These are phyloP conservation scores for Epipyxis sp. DNA, from an alignment of 108 stramenopile genomes.

Conservation along the genomic window DNA sequence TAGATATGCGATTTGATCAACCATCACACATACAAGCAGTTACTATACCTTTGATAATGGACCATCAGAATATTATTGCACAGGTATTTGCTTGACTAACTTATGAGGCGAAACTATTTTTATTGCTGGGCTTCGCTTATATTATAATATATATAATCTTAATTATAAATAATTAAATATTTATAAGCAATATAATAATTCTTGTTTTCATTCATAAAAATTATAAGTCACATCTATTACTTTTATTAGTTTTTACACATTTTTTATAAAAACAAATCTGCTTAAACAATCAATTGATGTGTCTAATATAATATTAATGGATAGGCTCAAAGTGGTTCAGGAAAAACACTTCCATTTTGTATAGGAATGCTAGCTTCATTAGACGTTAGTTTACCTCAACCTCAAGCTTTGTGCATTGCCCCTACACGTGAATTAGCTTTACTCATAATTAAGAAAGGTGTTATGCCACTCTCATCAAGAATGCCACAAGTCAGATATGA, in stretches of 20 bases:
- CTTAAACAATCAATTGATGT: too few species aligned
- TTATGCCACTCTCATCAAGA: constrained; percentile 53
- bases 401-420: constrained; percentile 81
- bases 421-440: constrained; percentile 87
- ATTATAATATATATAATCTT: too few species aligned
- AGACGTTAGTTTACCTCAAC: constrained; percentile 65
- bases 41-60: constrained; percentile 81
- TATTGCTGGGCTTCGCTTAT: too few species aligned
- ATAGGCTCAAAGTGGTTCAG: constrained; percentile 84
- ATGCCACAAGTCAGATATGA: constrained; percentile 2
- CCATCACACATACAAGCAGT: constrained; percentile 93
- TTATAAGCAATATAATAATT: too few species aligned
- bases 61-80: constrained; percentile 79
- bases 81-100: too few species aligned
- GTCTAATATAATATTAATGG: too few species aligned
- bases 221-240: too few species aligned
- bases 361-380: constrained; percentile 83
- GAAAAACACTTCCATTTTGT: constrained; percentile 88
- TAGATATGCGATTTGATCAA: constrained; percentile 85
- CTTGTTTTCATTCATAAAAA: too few species aligned
- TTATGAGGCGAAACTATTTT: too few species aligned
- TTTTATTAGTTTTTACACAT: too few species aligned
- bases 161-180: too few species aligned
- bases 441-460: constrained; percentile 49
- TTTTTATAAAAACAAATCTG: too few species aligned